Conservation (phyloP, 2,329 filamentous ascomycete species). For the Xylariaceae sp. region DNA sequence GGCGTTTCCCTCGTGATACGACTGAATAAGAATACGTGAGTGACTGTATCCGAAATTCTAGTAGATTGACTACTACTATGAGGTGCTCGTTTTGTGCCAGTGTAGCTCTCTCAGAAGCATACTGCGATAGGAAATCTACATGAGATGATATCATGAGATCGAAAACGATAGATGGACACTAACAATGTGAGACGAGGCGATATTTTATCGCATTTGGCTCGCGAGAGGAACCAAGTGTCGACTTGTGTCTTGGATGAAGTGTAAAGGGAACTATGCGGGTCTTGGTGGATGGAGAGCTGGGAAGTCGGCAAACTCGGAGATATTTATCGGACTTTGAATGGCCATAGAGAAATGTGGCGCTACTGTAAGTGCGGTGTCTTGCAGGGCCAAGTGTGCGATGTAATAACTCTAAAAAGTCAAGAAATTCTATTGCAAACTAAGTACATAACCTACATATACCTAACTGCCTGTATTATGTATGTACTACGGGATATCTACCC, state of each 20-base stretch:
- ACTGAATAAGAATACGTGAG: conserved; percentile 5
- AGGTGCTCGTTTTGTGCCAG: conserved; percentile 10
- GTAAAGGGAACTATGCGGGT: not conserved
- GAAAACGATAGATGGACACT: conserved; percentile 3
- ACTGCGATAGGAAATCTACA: conserved; percentile 18
- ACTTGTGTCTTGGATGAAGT: no score
- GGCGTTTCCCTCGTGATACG: conserved; percentile 4
- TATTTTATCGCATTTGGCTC: not conserved
- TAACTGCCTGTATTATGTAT: no score
- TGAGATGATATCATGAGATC: conserved; percentile 2
- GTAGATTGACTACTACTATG: conserved; percentile 10
- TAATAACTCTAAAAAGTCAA: no score
- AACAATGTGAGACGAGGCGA: not conserved
- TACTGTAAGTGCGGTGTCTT: no score
- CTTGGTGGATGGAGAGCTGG: not conserved
- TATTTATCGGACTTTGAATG: not conserved
- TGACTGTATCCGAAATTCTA: conserved; percentile 18
- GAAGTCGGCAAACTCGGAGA: not conserved
- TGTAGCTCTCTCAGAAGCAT: conserved; percentile 11
- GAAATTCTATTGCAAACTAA: no score
- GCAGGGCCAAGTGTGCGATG: no score
- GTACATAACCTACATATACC: no score
- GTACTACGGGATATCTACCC: no score
- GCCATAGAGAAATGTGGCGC: not conserved
- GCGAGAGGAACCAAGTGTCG: not conserved